Base-by-base conservation (phyloP, 495 filamentous ascomycete species). In the Thermothielavioides terrestris region DNA sequence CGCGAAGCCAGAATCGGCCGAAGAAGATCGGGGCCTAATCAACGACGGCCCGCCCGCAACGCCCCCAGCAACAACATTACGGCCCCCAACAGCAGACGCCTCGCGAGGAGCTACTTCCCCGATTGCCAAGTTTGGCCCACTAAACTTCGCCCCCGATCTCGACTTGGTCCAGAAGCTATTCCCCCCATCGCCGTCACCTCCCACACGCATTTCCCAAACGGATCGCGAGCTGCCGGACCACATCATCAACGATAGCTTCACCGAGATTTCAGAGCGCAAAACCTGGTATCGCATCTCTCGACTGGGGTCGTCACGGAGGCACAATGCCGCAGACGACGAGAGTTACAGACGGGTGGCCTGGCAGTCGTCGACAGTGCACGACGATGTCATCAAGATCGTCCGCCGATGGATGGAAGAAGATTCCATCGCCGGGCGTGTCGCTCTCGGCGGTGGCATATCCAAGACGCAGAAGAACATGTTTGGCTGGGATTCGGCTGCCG, bases 231-330 rank as follows among this genome's bases (percentile, higher is more conserved):
- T 72, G 0, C 44, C 66, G 1, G 69, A 71, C 6, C 56, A 58
- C 42, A 48, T 74, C 57, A 66, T 73, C 32, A 53, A 56, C 40
- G 69, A 81, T 58, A 75, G 63, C 32, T 77, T 79, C 44, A 62
- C 63, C 14, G 62, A 73, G 14, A 71, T 71, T 1, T 72, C 74
- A n/a, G 68, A 79, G 49, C 76, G 80, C 36, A 82, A 78, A 56
- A 71, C 69, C 5, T 83, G 80, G 80, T 83, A 83, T 52, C 76
- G 79, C 21, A 60, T 82, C 6, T 80, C 79, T 14, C 69, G 78
- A 8, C 69, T 68, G 42, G 78, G 76, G 10, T 77, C 78, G 1
- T 74, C 75, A 52, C 64, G 76, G 20, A 77, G 75, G 42, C 71
- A 79, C 49, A 70, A 79, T 42, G 69, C 57, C 7, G 77, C 70